Base-by-base conservation (phyloP, 2,329 filamentous ascomycete genomes). In the Penicillium glabrum region DNA sequence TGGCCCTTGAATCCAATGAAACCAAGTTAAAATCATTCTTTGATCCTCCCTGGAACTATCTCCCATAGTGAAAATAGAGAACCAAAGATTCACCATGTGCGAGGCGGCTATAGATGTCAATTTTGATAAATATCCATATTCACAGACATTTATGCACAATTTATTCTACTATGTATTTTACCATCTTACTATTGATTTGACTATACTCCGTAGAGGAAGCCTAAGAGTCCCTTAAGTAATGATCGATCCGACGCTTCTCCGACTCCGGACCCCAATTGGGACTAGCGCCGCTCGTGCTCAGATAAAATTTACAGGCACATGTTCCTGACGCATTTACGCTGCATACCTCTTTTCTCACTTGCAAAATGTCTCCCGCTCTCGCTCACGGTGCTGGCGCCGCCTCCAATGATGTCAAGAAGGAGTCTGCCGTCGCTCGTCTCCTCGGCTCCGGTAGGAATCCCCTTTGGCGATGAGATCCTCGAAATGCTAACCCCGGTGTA, bases 361-460 rank as follows among this genome's bases (percentile, higher is more conserved):
- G 51, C 57, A 70, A 66, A 47, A 77, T 89, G 87, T 88, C 87
- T 73, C 86, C 87, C 59, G 69, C 71, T 61, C 57, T 73, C 53
- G 69, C 57, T 60, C 69, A 69, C 56, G 72, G 72, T 61, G 68
- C 73, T 61, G 73, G 74, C 54, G 72, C 77, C 58, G 76, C 84
- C 53, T 80, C 84, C 44, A 86, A 83, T 70, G 82, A 85, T 70
- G 82, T 82, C 69, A 88, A 96, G 83, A 91, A 85, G 79, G 95
- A 99, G 83, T 96, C 93, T 57, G 92, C 90, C 69, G 75, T 89
- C 72, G 95, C 95, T 69, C 86, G 95, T 78, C 80, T 99, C 65
- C 81, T 97, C 64, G 95, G 95, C 69, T 97, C 95, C 71, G 95
- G 95, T 97, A 81, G 54, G 77, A 41, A 51, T 50, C 39, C 43